Conservation (phyloP, 2,329 filamentous ascomycete species). For the Tolypocladium sp. region DNA sequence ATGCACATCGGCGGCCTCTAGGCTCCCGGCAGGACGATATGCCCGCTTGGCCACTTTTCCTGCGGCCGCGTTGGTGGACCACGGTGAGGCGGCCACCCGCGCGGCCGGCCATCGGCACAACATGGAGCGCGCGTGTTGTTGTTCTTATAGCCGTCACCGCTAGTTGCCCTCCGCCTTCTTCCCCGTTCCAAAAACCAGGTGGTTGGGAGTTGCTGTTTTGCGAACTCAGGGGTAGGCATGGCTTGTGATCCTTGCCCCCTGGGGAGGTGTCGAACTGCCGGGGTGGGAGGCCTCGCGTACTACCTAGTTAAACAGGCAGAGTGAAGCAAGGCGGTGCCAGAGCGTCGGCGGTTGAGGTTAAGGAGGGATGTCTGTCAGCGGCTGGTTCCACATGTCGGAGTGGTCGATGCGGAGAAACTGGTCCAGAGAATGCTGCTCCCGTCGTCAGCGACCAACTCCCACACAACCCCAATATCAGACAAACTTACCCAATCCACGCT, state of each 20-base stretch:
- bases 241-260: neutral
- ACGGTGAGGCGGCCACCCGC: neutral
- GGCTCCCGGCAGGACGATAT: neutral
- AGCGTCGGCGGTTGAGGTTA: neutral
- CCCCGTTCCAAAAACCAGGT: neutral
- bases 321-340: neutral
- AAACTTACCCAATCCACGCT: constrained; percentile 31
- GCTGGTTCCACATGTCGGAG: neutral
- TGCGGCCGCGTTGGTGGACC: neutral
- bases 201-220: neutral
- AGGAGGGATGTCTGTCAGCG: neutral
- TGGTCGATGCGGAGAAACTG: neutral
- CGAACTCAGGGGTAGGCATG: neutral
- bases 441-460: neutral
- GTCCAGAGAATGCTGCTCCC: neutral
- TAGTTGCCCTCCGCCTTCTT: neutral
- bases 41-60: neutral
- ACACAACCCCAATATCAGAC: too few species aligned
- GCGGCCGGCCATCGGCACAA: neutral
- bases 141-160: neutral
- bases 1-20: neutral
- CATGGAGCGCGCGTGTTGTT: neutral
- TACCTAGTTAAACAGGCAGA: neutral
- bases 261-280: neutral
- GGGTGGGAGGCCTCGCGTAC: neutral